Percentiles rank a stretch among this genome's conserved stretches.
Conservation (phyloP, 148 eudicot species). For the Hydrangea macrophylla region DNA sequence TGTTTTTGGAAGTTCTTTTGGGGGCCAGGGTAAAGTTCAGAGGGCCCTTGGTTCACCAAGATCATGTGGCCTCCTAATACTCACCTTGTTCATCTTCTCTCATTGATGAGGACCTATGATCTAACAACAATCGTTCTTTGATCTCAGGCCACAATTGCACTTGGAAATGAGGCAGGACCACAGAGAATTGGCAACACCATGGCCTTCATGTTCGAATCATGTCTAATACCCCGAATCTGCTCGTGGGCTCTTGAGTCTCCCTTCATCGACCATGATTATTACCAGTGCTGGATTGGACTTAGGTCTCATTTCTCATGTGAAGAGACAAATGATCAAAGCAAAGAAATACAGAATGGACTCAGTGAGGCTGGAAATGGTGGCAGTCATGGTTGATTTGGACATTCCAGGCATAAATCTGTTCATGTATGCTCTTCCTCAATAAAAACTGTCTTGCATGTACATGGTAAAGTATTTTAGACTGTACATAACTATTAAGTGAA, state of each 20-base stretch:
- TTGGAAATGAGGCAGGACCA: slow-evolving; percentile 69
- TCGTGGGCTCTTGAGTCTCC: slow-evolving; percentile 91
- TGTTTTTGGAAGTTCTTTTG: no score
- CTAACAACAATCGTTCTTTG: not conserved
- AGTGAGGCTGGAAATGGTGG: not conserved
- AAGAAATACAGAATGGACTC: slow-evolving; percentile 14
- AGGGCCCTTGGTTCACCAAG: no score
- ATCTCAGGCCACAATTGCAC: slow-evolving; percentile 67
- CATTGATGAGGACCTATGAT: not conserved
- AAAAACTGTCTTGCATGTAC: not conserved
- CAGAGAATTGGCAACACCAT: slow-evolving; percentile 61
- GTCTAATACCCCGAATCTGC: slow-evolving; percentile 85
- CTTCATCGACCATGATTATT: slow-evolving; percentile 66
- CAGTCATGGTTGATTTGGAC: slow-evolving; percentile 28
- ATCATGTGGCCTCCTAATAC: no score
- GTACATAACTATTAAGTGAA: no score
- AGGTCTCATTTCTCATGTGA: slow-evolving; percentile 59
- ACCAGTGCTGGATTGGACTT: slow-evolving; percentile 96
- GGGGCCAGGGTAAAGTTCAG: no score
- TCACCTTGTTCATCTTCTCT: no score
- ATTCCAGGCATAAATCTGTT: not conserved
- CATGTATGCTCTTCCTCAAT: not conserved
- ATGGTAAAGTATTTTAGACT: no score
- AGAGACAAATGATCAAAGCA: not conserved
- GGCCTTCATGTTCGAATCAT: slow-evolving; percentile 99